Conservation (phyloP, 768 basidiomycete genomes). For the Mycena chlorophos region DNA sequence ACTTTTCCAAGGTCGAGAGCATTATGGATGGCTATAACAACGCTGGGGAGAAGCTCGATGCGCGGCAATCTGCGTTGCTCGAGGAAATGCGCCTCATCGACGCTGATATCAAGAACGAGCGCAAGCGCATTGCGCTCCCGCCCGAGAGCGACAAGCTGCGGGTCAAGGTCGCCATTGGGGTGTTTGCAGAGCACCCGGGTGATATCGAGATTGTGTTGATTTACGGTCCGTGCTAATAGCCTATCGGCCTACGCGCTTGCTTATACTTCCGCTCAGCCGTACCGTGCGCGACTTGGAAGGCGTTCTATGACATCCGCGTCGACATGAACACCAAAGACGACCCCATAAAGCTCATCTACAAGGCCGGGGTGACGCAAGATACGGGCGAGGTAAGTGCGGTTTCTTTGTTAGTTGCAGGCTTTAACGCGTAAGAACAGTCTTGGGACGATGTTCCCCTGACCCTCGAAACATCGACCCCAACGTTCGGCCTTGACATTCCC, state of each 20-base stretch:
- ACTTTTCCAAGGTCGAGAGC: conserved; percentile 27
- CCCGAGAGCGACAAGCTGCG: conserved; percentile 28
- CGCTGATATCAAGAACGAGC: conserved; percentile 28
- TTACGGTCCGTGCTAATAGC: conserved; percentile 35
- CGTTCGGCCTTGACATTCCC: conserved; percentile 42
- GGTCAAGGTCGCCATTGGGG: conserved; percentile 32
- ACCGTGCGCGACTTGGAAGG: conserved; percentile 36
- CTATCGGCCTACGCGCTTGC: background rate
- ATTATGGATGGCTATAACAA: conserved; percentile 36
- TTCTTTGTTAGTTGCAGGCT: background rate
- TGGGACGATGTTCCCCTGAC: conserved; percentile 45
- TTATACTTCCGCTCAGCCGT: conserved; percentile 35
- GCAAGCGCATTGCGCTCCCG: conserved; percentile 17
- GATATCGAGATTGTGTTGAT: conserved; percentile 40
- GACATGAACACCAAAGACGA: conserved; percentile 42
- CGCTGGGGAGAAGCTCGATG: conserved; percentile 36
- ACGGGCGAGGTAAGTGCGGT: conserved; percentile 45
- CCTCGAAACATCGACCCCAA: conserved; percentile 45
- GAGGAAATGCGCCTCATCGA: conserved; percentile 26
- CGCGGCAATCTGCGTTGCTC: conserved; percentile 30
- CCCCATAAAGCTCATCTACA: conserved; percentile 41
- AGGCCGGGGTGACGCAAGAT: conserved; percentile 40
- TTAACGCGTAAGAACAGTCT: conserved; percentile 27
- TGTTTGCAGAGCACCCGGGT: conserved; percentile 38
- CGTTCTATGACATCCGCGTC: conserved; percentile 44